A percentile compares a stretch with the other conserved stretches of the same genome.
phyloP scores from a whole-genome alignment of 1,139 yeast genomes.

The Protomyces lactucae-debilis region DNA sequence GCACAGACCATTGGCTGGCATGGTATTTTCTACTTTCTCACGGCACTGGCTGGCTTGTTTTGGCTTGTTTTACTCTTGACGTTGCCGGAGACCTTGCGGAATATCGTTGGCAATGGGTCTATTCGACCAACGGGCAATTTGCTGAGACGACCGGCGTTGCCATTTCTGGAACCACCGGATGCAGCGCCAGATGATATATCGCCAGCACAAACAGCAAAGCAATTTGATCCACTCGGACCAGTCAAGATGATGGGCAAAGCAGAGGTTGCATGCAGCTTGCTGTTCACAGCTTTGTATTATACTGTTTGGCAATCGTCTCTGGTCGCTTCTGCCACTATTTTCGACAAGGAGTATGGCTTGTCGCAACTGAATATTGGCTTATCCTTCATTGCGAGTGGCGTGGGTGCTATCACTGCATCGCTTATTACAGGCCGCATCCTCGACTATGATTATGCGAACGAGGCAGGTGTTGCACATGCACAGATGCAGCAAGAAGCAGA shows the following conservation, averaged over 20 bases:
- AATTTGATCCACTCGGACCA: conserved; percentile 27
- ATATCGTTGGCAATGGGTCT: conserved; percentile 63
- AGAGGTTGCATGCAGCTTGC: conserved; percentile 42
- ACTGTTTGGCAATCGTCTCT: conserved; percentile 66
- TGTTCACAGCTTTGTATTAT: conserved; percentile 59
- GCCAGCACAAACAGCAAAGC: neutral
- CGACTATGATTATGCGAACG: conserved; percentile 37
- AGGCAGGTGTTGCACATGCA: neutral
- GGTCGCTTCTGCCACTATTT: conserved; percentile 57
- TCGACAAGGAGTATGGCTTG: conserved; percentile 49
- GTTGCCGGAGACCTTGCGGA: conserved; percentile 68
- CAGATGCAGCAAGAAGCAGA: conserved; percentile 15
- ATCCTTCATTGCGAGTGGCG: conserved; percentile 47
- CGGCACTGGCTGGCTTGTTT: conserved; percentile 54
- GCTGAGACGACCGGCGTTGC: conserved; percentile 2
- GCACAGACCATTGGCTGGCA: conserved; percentile 63
- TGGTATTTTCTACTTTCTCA: conserved; percentile 68
- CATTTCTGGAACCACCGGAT: conserved; percentile 2
- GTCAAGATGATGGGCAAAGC: conserved; percentile 27
- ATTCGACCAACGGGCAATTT: conserved; percentile 20
- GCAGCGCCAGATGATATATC: conserved; percentile 3
- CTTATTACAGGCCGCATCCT: conserved; percentile 39
- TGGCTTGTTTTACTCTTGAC: conserved; percentile 38
- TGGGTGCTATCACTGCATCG: conserved; percentile 42
- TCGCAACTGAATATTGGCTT: conserved; percentile 55